These are phyloP conservation scores for Aquanectria penicillioides DNA, from an alignment of 2,329 filamentous ascomycete genomes.

Conservation along the genomic window DNA sequence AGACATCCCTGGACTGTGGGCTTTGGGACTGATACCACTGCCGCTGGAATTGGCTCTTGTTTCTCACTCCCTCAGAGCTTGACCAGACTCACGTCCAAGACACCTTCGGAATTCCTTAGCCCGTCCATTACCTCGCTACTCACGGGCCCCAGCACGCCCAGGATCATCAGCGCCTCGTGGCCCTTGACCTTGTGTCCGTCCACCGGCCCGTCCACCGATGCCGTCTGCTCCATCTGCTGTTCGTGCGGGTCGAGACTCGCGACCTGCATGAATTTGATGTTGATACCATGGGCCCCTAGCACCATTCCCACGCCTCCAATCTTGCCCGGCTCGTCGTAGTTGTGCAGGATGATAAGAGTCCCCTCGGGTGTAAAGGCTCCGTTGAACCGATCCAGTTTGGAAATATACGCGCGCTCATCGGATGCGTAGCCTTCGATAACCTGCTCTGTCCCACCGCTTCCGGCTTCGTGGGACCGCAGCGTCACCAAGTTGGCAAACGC, in stretches of 20 bases:
- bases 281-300: slow-evolving; percentile 76
- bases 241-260: slow-evolving; percentile 56
- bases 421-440: slow-evolving; percentile 74
- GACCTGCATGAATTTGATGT: slow-evolving; percentile 85
- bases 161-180: slow-evolving; percentile 83
- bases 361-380: slow-evolving; percentile 79
- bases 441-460: slow-evolving; percentile 48
- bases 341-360: slow-evolving; percentile 80
- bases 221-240: slow-evolving; percentile 27
- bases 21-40: no score
- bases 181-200: slow-evolving; percentile 47
- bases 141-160: slow-evolving; percentile 76
- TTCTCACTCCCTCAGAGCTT: slow-evolving; percentile 45
- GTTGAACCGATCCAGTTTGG: slow-evolving; percentile 76
- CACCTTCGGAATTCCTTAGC: slow-evolving; percentile 60
- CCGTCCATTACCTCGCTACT: slow-evolving; percentile 63
- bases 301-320: slow-evolving; percentile 81
- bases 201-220: slow-evolving; percentile 34
- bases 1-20: no score
- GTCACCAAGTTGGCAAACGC: slow-evolving; percentile 79
- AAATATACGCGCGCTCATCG: slow-evolving; percentile 74
- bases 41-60: neutral
- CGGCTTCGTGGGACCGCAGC: slow-evolving; percentile 62
- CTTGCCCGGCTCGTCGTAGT: slow-evolving; percentile 84
- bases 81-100: slow-evolving; percentile 65